Evolutionary conservation across 305 asterid species (phyloP).

Genomic region (Fraxinus sp.): DNA sequence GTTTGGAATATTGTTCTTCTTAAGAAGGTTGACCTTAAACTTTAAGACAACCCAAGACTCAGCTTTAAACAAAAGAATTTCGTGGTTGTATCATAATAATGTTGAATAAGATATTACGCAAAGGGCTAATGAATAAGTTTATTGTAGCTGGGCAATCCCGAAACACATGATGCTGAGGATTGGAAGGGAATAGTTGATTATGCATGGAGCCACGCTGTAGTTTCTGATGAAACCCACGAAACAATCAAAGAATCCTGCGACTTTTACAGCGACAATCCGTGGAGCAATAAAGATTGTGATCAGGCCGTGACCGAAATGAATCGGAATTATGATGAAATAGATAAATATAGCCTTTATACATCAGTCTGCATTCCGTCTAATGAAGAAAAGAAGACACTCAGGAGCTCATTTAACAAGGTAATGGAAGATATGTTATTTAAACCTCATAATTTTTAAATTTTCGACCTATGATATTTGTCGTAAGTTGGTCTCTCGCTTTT

Average conservation of each 20-base stretch:
- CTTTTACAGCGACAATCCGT: conserved; percentile 58
- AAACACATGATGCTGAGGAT: conserved; percentile 78
- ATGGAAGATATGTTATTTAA: no score
- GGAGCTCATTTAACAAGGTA: no score
- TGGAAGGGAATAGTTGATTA: conserved; percentile 89
- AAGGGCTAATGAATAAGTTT: background rate
- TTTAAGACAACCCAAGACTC: no score
- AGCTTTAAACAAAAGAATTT: background rate
- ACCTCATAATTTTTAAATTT: no score
- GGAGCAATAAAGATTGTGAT: conserved; percentile 53
- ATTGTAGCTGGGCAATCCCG: conserved; percentile 82
- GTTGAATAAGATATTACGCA: background rate
- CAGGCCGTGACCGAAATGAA: conserved; percentile 56
- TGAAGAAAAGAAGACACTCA: no score
- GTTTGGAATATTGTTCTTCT: no score
- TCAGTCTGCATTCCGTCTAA: conserved; percentile 52
- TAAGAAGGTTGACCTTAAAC: no score
- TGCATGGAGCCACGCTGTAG: conserved; percentile 96
- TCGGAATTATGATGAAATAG: conserved; percentile 71
- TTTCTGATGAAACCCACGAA: conserved; percentile 85
- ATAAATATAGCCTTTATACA: conserved; percentile 83
- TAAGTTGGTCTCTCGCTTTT: no score
- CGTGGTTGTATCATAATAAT: no score
- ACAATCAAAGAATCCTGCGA: conserved; percentile 56
- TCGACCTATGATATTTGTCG: no score